Conservation (phyloP, 116 monocot species). For the Papilionanthe hybrid region DNA sequence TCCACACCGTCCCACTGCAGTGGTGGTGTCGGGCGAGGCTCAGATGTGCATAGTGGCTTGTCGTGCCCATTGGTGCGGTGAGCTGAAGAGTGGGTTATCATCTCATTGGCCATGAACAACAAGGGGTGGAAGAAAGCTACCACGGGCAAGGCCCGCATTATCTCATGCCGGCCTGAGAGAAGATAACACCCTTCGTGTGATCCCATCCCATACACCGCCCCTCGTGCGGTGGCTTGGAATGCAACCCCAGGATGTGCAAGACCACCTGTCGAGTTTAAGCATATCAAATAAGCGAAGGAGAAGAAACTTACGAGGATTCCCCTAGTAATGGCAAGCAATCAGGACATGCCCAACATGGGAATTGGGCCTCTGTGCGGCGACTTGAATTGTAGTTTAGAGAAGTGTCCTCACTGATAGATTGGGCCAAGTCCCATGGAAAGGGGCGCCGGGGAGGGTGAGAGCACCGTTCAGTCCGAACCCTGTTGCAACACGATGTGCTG, state of each 20-base stretch:
- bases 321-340: conserved; percentile 15
- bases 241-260: conserved; percentile 16
- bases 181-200: too few species aligned
- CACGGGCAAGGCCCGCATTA: too few species aligned
- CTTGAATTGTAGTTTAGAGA: neutral
- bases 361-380: neutral
- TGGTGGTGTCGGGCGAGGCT: too few species aligned
- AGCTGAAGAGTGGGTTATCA: too few species aligned
- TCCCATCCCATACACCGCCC: too few species aligned
- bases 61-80: too few species aligned
- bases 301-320: neutral
- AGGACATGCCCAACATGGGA: conserved; percentile 16
- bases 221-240: too few species aligned
- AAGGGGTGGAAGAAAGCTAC: too few species aligned
- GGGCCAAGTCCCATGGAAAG: conserved; percentile 25
- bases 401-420: neutral
- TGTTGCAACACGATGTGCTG: conserved; percentile 12
- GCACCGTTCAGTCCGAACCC: conserved; percentile 16
- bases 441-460: conserved; percentile 22
- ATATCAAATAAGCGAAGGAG: conserved; percentile 22
- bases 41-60: too few species aligned
- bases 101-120: too few species aligned
- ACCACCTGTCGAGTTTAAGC: conserved; percentile 20
- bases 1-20: too few species aligned
- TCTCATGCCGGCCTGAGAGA: too few species aligned